Base-by-base conservation (phyloP, 768 basidiomycete species). In the Pleurotus ostreatus region DNA sequence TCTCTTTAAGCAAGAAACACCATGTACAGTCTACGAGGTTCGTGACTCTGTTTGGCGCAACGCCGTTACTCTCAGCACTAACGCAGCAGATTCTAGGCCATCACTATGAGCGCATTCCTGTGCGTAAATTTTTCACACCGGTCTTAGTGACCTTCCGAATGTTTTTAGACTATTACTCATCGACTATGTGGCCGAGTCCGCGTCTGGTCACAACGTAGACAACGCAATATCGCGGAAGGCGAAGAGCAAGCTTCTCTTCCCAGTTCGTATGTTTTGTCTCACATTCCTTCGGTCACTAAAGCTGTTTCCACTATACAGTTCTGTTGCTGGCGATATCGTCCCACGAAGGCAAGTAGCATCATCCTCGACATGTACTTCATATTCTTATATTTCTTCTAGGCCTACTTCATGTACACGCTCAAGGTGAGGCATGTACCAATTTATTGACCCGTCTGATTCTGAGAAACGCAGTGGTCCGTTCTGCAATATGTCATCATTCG, bases 391-490 rank as follows among this genome's bases (percentile, higher is more conserved):
- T 16, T 47, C 30, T 18, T 44, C 2, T 62, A 89, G 83, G 76
- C 87, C 2, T 93, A 95, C 71, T 96, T 96, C 67, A 90, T 95
- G 84, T 87, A 92, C 64, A 86, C 90, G 8, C 70, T 92, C 66
- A 92, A 92, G 76, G 92, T 87, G 61, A 5, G 70, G 30, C 30
- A 11, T 25, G 9, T 11, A 11, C 30, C 8, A 8, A 11, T 34
- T 8, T 11, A 8, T 3, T 11, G 30, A 34, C 8, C 11, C 30
- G 4, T 34, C 30, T 34, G 4, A 34, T 11, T 34, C 8, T 34
- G 30, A 34, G 30, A 34, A 34, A 34, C 11, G 38, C 64, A 92
- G 83, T 95, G 92, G 91, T 76, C 81, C 40, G 93, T 96, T 5
- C 71, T 97, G 57, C 94, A 97, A 80, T 96, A 94, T 66, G 84